These are phyloP conservation scores for Epichloe uncinata DNA, from an alignment of 2,329 filamentous ascomycete species.

Conservation along the genomic window DNA sequence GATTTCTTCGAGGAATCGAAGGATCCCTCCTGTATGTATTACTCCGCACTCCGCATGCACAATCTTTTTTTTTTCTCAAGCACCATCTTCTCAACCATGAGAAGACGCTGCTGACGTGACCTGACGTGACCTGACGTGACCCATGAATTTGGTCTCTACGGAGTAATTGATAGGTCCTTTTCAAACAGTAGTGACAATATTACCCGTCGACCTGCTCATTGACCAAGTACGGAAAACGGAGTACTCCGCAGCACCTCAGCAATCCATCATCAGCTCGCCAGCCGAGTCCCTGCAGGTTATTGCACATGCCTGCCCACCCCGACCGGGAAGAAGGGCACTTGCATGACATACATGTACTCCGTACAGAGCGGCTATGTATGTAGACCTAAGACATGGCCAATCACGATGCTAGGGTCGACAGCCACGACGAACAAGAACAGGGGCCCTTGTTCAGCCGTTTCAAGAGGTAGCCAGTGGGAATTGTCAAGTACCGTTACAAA, in stretches of 20 bases:
- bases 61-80: too few species aligned
- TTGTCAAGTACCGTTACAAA: slow-evolving; percentile 4
- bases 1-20: too few species aligned
- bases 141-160: not conserved
- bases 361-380: slow-evolving; percentile 27
- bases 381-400: slow-evolving; percentile 22
- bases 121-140: not conserved
- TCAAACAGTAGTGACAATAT: not conserved
- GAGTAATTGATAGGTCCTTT: too few species aligned
- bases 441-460: slow-evolving; percentile 18
- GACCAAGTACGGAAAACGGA: not conserved
- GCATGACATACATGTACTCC: slow-evolving; percentile 18
- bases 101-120: not conserved
- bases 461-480: slow-evolving; percentile 10
- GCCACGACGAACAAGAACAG: slow-evolving; percentile 11
- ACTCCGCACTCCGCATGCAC: not conserved
- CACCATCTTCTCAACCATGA: not conserved
- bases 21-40: not conserved
- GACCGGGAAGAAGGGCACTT: slow-evolving; percentile 17
- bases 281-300: slow-evolving; percentile 16
- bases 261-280: not conserved
- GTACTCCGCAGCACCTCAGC: not conserved
- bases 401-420: slow-evolving; percentile 9
- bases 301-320: not conserved
- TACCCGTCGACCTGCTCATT: not conserved